Evolutionary conservation across 176 grass and related monocot species (phyloP), one percentile per base, ranked within the genome.

Genomic region (Eleusine indica): DNA sequence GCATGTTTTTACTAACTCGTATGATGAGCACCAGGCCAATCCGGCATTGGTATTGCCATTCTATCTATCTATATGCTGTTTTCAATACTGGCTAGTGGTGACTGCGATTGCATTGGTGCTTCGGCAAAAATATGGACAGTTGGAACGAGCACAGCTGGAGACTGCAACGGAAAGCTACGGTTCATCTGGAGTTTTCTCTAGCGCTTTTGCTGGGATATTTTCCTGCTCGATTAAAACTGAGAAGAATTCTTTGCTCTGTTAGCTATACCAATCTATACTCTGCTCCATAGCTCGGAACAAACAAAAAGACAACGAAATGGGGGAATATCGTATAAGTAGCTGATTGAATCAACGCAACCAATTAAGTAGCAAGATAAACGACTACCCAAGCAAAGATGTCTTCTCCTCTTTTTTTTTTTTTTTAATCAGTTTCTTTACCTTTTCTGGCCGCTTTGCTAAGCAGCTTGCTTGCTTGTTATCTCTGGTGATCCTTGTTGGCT

Each of bases 71-170:
- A 70, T 68, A 70, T 90, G 71, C 9, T 25, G 48, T 83, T 86
- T 82, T 58, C n/a, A 29, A 62, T 44, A 37, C 40, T n/a, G 43
- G 71, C 73, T 29, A 73, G 21, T 18, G 78, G 21, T 18, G 78
- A 28, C 77, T 21, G 73, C 37, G 80, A 39, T 32, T 22, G 84
- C 80, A n/a, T 70, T 54, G 77, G 68, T 77, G 71, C 29, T 54
- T 74, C 37, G 38, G 28, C 53, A 61, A 57, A 49, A 60, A 60
- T 60, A 86, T 29, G 60, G 68, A 79, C 84, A 79, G 80, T 86
- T 79, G 80, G 88, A 86, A 61, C 84, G 85, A 90, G 68, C 77
- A 79, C 68, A 86, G 84, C 89, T 87, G 80, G 70, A 87, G 80
- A 44, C 61, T 80, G 80, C 80, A 86, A 44, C 49, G 39, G 84